Evolutionary conservation across 2,329 filamentous ascomycete genomes (phyloP).

Genomic region (Aspergillus hortae): DNA sequence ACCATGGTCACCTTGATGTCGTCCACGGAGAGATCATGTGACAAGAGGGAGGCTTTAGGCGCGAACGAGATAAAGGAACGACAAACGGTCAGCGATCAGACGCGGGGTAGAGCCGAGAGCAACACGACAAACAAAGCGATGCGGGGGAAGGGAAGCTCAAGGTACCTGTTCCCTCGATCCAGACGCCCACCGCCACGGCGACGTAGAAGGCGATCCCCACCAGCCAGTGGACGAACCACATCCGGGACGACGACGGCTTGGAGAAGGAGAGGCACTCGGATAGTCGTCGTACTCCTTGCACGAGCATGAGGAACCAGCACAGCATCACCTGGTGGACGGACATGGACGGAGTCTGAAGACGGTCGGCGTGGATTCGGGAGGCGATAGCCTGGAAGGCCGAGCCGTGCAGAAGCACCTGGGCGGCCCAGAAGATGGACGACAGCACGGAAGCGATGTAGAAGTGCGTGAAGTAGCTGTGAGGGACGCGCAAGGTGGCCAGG

Average conservation of each 20-base stretch:
- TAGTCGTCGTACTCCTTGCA: conserved; percentile 72
- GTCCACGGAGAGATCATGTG: conserved; percentile 29
- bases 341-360: conserved; percentile 46
- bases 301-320: conserved; percentile 67
- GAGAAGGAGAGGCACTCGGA: conserved; percentile 68
- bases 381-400: conserved; percentile 50
- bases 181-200: conserved; percentile 69
- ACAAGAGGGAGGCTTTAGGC: conserved; percentile 28
- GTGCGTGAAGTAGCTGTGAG: conserved; percentile 84
- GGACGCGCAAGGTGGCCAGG: conserved; percentile 60
- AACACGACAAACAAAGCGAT: background rate
- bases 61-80: background rate
- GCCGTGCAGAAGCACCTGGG: conserved; percentile 59
- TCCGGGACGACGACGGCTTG: conserved; percentile 67
- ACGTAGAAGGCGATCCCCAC: conserved; percentile 77
- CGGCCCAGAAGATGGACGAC: conserved; percentile 71
- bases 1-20: conserved; percentile 37
- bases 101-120: background rate
- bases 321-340: conserved; percentile 60
- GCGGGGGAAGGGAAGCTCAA: background rate
- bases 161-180: conserved; percentile 77
- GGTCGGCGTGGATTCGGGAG: conserved; percentile 36
- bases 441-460: conserved; percentile 75
- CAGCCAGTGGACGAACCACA: conserved; percentile 83
- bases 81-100: background rate